Conservation (phyloP, 2,329 filamentous ascomycete genomes). For the Sarocladiaceae sp. region DNA sequence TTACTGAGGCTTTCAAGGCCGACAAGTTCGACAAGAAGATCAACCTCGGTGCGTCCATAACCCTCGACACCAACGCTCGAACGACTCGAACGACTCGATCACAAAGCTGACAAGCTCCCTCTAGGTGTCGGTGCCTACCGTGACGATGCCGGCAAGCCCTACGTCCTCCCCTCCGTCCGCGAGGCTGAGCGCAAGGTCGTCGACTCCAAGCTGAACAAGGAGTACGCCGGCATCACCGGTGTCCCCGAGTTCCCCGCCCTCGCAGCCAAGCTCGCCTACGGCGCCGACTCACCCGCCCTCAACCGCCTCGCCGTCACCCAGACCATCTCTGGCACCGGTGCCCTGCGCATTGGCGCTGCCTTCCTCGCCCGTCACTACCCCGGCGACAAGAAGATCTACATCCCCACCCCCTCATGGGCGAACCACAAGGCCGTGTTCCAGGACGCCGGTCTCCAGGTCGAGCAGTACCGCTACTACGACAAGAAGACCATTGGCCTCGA, state of each 20-base stretch:
- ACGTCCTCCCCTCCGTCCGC: conserved; percentile 89
- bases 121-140: conserved; percentile 93
- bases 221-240: conserved; percentile 97
- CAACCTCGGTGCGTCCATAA: conserved; percentile 68
- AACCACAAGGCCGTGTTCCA: conserved; percentile 97
- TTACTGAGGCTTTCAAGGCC: conserved; percentile 99
- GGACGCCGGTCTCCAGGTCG: conserved; percentile 83
- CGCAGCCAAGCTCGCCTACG: conserved; percentile 86
- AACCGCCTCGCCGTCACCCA: conserved; percentile 85
- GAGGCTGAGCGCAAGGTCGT: conserved; percentile 84
- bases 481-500: conserved; percentile 97
- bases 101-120: conserved; percentile 1
- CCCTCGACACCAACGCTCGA: conserved; percentile 5
- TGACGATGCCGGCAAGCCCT: conserved; percentile 96
- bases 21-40: conserved; percentile 93
- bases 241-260: conserved; percentile 90
- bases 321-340: conserved; percentile 96
- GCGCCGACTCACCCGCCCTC: conserved; percentile 69
- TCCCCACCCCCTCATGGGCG: conserved; percentile 93
- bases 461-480: conserved; percentile 98
- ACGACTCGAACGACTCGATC: neutral
- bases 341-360: conserved; percentile 86
- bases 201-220: conserved; percentile 77
- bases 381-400: conserved; percentile 89
- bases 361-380: conserved; percentile 92